These are phyloP conservation scores for Sporothrix euskadiensis DNA, from an alignment of 2,329 filamentous ascomycete genomes.

Conservation along the genomic window DNA sequence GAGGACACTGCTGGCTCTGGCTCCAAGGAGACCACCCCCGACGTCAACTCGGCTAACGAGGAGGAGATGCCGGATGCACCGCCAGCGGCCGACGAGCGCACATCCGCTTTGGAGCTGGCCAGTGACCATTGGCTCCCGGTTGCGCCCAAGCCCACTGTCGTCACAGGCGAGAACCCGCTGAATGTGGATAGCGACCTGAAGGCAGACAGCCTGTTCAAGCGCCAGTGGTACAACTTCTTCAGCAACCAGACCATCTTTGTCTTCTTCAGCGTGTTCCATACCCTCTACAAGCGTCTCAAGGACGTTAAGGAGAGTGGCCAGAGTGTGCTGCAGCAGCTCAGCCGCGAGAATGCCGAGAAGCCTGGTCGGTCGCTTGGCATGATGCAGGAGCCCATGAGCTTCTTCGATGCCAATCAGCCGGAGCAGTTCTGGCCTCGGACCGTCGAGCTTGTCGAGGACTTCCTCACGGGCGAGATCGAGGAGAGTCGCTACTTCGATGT, in stretches of 20 bases:
- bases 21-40: slow-evolving; percentile 88
- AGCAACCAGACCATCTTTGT: slow-evolving; percentile 89
- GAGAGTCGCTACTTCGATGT: slow-evolving; percentile 84
- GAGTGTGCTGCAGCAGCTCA: slow-evolving; percentile 71
- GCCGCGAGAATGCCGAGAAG: slow-evolving; percentile 71
- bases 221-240: slow-evolving; percentile 85
- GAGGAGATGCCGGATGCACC: slow-evolving; percentile 68
- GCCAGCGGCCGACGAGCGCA: slow-evolving; percentile 41
- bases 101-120: slow-evolving; percentile 59
- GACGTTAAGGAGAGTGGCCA: slow-evolving; percentile 79
- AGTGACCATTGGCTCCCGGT: slow-evolving; percentile 66
- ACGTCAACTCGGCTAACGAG: slow-evolving; percentile 73
- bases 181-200: slow-evolving; percentile 63
- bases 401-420: slow-evolving; percentile 66
- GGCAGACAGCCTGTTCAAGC: slow-evolving; percentile 77
- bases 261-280: slow-evolving; percentile 91
- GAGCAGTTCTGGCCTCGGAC: slow-evolving; percentile 84
- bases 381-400: slow-evolving; percentile 74
- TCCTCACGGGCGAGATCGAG: slow-evolving; percentile 78
- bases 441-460: slow-evolving; percentile 81
- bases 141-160: slow-evolving; percentile 57
- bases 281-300: slow-evolving; percentile 80
- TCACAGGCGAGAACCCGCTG: slow-evolving; percentile 55
- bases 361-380: slow-evolving; percentile 82
- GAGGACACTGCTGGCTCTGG: slow-evolving; percentile 75